Percentiles rank a stretch among this genome's conserved stretches.
These are phyloP conservation scores for Ceratocystis smalleyi DNA, from an alignment of 2,329 filamentous ascomycete genomes.

Conservation along the genomic window DNA sequence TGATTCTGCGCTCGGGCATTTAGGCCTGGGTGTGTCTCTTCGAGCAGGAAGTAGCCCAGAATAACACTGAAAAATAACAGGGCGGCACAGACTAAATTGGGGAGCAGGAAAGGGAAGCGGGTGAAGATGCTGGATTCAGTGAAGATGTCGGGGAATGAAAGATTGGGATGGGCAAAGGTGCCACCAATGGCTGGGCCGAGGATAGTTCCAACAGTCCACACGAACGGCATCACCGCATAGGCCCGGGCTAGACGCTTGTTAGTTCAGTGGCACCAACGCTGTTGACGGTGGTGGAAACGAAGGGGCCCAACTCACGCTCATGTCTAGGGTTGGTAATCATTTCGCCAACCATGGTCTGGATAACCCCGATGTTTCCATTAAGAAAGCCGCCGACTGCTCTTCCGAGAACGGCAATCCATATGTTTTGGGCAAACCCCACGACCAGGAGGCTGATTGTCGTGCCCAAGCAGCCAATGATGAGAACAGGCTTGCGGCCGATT, in stretches of 20 bases:
- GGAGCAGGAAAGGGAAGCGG: constrained; percentile 70
- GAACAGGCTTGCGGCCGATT: constrained; percentile 69
- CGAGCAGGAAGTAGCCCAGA: constrained; percentile 62
- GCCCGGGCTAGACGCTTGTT: constrained; percentile 47
- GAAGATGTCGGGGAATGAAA: constrained; percentile 58
- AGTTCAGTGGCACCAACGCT: not conserved
- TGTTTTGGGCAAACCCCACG: constrained; percentile 68
- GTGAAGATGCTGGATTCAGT: constrained; percentile 54
- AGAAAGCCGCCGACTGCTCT: constrained; percentile 64
- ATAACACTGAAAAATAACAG: constrained; percentile 66
- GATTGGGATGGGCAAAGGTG: constrained; percentile 62
- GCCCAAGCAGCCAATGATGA: constrained; percentile 65
- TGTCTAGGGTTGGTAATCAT: constrained; percentile 69
- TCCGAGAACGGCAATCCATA: constrained; percentile 67
- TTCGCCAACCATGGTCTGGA: constrained; percentile 88
- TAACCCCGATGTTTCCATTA: constrained; percentile 83
- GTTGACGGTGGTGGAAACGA: not conserved
- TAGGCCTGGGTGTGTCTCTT: constrained; percentile 82
- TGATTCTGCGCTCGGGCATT: constrained; percentile 33
- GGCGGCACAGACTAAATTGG: constrained; percentile 68
- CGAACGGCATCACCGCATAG: constrained; percentile 85
- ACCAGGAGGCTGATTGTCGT: constrained; percentile 71
- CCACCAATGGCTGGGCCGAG: constrained; percentile 80
- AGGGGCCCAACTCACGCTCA: constrained; percentile 47
- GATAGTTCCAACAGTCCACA: constrained; percentile 84